Evolutionary conservation across 1,139 yeast genomes (phyloP), one percentile per base, ranked within the genome.

Genomic region (Hyphopichia buzzinii): DNA sequence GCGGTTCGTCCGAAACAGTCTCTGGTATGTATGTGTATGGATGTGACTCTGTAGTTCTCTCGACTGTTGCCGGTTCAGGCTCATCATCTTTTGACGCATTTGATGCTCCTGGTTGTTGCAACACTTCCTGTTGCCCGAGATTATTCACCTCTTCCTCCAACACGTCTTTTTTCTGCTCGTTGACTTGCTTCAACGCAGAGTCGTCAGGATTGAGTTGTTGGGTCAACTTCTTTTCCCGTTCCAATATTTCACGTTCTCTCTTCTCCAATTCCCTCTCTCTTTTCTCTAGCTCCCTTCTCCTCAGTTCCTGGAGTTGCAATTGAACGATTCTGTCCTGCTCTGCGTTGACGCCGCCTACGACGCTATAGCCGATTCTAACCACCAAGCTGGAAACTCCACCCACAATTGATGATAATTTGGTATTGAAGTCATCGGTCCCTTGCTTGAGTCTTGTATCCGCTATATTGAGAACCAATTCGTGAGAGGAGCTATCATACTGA

Each of bases 241-340:
- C 15, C 23, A 15, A 16, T 13, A n/a, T 6, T 10, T 17, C 28
- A 17, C 22, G 32, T 30, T 33, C 21, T 15, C 30, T 33, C 27
- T 22, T 21, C 19, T 16, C 21, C 16, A 22, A 29, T 21, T 27
- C 35, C 17, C 23, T 22, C 29, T 13, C 24, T 26, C 28, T 31
- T 17, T 15, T 23, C 15, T 25, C 32, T 22, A 34, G 11, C 22
- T 15, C 27, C 29, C 30, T 29, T 31, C 29, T 24, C 26, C 41
- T 22, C 31, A 54, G 59, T 17, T 47, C 45, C 26, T 47, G 38
- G 33, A 57, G 36, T 38, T 58, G 62, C 19, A 36, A 37, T 29
- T 41, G 38, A n/a, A 48, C 49, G 4, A 49, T 49, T n/a, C 47
- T 49, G 25, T 54, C 44, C 34, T 58, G 63, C 29, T 49, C 52